A percentile compares a stretch with the other conserved stretches of the same genome.
Evolutionary conservation across 169 alveolate species (phyloP).

Genomic region (Cyclospora cayetanensis): DNA sequence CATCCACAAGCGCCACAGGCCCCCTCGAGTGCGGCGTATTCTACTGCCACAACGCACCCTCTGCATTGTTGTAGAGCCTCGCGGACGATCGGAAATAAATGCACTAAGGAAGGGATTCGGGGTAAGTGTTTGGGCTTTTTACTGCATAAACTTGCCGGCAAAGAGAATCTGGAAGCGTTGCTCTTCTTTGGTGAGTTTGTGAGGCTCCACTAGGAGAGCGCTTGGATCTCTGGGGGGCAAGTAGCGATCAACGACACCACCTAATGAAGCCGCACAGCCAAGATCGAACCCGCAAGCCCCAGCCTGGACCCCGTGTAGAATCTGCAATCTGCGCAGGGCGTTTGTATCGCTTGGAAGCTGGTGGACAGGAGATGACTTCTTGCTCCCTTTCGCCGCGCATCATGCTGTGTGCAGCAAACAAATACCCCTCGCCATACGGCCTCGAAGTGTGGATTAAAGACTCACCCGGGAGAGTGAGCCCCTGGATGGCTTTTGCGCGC

Average conservation of each 20-base stretch:
- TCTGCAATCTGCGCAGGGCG: background rate
- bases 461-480: conserved; percentile 18
- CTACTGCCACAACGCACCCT: no score
- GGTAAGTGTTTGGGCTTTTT: conserved; percentile 32
- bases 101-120: conserved; percentile 21
- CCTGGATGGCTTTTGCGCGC: background rate
- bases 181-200: conserved; percentile 68
- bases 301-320: conserved; percentile 32
- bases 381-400: background rate
- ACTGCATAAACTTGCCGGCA: conserved; percentile 18
- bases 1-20: background rate
- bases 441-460: background rate
- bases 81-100: no score
- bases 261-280: no score
- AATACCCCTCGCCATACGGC: background rate
- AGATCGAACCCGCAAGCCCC: conserved; percentile 12
- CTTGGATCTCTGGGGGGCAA: conserved; percentile 72
- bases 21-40: no score
- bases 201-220: conserved; percentile 67
- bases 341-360: background rate
- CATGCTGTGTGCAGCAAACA: background rate
- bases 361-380: background rate
- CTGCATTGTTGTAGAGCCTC: no score
- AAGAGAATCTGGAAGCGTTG: conserved; percentile 60
- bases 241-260: conserved; percentile 70